Evolutionary conservation across 257 asterid species (phyloP), one percentile per base, ranked within the genome.

Genomic region (Phtheirospermum japonicum): DNA sequence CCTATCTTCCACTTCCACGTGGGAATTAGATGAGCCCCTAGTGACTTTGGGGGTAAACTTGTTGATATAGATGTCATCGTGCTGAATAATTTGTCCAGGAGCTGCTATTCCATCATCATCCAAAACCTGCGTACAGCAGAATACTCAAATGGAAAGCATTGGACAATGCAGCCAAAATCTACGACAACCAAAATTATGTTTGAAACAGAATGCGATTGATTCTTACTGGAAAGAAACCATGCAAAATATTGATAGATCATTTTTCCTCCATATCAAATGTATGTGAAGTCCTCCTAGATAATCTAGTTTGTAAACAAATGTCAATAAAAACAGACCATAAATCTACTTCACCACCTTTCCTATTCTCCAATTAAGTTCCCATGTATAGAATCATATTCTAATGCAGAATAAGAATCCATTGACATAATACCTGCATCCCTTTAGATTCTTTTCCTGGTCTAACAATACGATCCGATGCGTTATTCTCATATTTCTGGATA

Each of bases 81-180:
- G 77, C 51, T 91, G 85, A 79, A 92, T 82, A 65, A 79, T 83
- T 77, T 86, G 83, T 75, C 99, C 99, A 42, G 99, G 99, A 80
- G 99, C 76, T 71, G 96, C 99, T 32, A 89, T 14, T 75, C 99
- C 99, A 79, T 92, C 99, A 64, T 83, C 83, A 77, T 92, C 97
- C 77, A 92, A 71, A 79, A 85, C 82, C 95, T 90, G 83, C 62
- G 69, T 18, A 71, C 28, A 65, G 43, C 36, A 67, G 26, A 69
- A 70, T 42, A 57, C 37, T 69, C 40, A 60, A 36, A 69, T 62
- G 64, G 51, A 18, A 60, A 34, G 37, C 16, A 52, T 12, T 26
- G 60, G 11, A 63, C 58, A 28, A 34, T 43, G 26, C 39, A 71
- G 34, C 17, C n/a, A 13, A 57, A 33, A 37, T 5, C 48, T 17